A percentile compares a stretch with the other conserved stretches of the same genome.
phyloP scores from a whole-genome alignment of 2,329 filamentous ascomycete genomes.

The Phyllosticta paracitricarpa region DNA sequence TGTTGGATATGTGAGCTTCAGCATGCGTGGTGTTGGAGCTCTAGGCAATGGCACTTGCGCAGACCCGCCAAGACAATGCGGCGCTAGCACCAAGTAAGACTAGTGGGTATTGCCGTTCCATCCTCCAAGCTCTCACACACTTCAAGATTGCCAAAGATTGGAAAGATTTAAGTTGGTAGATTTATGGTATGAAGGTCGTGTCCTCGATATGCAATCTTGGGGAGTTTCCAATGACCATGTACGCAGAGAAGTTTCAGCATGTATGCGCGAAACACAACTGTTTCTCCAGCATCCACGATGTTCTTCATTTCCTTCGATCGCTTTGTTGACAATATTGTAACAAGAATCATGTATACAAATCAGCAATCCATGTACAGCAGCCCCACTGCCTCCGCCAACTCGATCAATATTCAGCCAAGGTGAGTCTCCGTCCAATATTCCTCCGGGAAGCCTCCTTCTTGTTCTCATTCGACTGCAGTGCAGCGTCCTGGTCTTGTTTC shows the following conservation, averaged over 20 bases:
- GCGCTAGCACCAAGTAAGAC: background rate
- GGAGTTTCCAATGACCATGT: no score
- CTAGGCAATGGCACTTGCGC: conserved; percentile 10
- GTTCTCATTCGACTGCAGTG: conserved; percentile 40
- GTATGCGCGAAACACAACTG: no score
- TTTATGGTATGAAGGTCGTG: no score
- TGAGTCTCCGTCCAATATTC: conserved; percentile 65
- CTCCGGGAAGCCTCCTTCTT: conserved; percentile 55
- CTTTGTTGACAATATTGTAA: background rate
- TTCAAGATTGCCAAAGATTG: background rate
- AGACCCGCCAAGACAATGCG: background rate
- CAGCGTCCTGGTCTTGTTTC: conserved; percentile 41
- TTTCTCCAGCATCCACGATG: no score
- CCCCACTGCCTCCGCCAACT: background rate
- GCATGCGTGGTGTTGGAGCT: conserved; percentile 10
- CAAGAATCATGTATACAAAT: background rate
- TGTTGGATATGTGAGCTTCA: background rate
- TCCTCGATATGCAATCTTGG: no score
- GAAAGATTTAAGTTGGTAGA: no score
- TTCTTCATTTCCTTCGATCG: background rate
- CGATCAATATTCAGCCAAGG: conserved; percentile 55
- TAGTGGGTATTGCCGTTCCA: background rate
- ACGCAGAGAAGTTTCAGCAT: no score
- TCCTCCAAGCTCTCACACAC: background rate
- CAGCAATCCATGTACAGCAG: background rate